Base-by-base conservation (phyloP, 768 basidiomycete genomes). In the Suillus americanus region DNA sequence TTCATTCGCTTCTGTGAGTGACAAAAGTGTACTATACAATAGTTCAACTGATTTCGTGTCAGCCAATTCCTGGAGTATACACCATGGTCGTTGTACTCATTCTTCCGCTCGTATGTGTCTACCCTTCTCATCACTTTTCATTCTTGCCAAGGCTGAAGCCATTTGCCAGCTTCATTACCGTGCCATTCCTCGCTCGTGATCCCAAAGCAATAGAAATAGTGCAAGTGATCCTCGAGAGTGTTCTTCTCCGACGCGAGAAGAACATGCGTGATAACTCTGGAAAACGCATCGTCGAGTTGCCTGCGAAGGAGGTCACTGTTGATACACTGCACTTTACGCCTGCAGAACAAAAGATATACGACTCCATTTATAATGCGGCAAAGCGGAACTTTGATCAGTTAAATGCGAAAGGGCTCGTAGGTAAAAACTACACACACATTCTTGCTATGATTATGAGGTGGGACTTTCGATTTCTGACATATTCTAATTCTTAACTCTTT, bases 401-500 rank as follows among this genome's bases (percentile, higher is more conserved):
- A 23, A 89, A 88, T 67, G 89, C 88, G 4, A 90, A 90, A 73
- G 95, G 95, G 4, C 79, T 89, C 3, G 80, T 93, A 37, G 86
- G 87, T 68, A 91, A 86, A 73, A 94, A 94, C 69, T 90, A 91
- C 74, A 90, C 92, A 23, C 87, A 93, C 74, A 94, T 95, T 73
- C 84, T 98, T 70, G 94, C 95, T 14, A 95, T 97, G 91, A 81
- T 98, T 37, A 97, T 97, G 93, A 86, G 89, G 94, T 94, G 62
- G 30, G 84, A 77, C 35, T 20, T 63, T 43, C 48, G 62, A 28
- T 35, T 60, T 6, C 18, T 20, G 3, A 4, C 62, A 37, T 53
- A 18, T 48, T 14, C 28, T 40, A 23, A 25, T 37, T 62, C 60
- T 68, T 53, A 73, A 57, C 16, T 28, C 30, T 56, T 41, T 66